Base-by-base conservation (phyloP, 495 filamentous ascomycete species). In the Tirmania nivea region DNA sequence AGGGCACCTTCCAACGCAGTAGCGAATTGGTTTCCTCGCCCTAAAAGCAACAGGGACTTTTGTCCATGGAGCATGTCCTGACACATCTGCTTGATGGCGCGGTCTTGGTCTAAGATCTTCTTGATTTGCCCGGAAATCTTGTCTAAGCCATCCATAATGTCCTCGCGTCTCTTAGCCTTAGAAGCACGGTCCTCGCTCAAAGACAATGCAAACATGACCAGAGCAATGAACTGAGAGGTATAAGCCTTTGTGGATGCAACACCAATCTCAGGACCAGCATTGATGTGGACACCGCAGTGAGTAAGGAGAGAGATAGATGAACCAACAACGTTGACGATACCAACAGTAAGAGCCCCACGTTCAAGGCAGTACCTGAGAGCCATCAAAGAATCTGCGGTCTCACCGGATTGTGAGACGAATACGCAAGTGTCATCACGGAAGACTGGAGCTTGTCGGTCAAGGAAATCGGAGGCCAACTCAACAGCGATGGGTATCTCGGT, bases 211-310 rank as follows among this genome's bases (percentile, higher is more conserved):
- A 97, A 95, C 90, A 97, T 97, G 68, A 96, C 81, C 83, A 97
- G 93, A 59, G 92, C 93, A 59, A 97, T 81, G 66, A 95, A 96
- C 67, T 97, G 90, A 21, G 90, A 95, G 2, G 90, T 97, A 70
- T 97, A 97, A 10, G 90, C 90, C 73, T 97, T 97, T 64, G 90
- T 97, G 45, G 88, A 95, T 36, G 90, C 90, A 52, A 97, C 90
- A 78, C 90, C 90, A 57, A 97, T 97, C 69, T 97, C 90, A 51
- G 90, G 90, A 16, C 90, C 90, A 55, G 90, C 90, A 68, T 97
- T 97, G 70, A 97, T 93, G 74, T 97, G 90, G 42, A 97, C 90
- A 83, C 90, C 90, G 63, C 90, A 97, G 77, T 97, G 90, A 35
- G 92, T 96, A 50, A 97, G 78, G 53, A 96, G 81, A 10, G 90